Evolutionary conservation across 805 yeast species (phyloP).

Genomic region (Myxozyma lipomycoides): DNA sequence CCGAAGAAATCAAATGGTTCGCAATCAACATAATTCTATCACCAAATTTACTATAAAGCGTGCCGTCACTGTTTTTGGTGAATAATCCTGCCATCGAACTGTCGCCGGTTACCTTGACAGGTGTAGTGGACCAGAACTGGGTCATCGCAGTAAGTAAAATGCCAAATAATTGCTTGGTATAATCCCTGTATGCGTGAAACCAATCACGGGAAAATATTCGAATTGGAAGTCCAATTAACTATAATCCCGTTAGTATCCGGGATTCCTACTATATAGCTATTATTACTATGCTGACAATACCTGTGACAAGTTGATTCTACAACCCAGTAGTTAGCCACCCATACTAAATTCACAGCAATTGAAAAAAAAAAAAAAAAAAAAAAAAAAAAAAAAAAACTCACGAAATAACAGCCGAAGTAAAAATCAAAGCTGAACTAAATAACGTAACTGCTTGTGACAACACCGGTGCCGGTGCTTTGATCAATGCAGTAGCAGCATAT

Average conservation of each 20-base stretch:
- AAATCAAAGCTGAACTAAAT: neutral
- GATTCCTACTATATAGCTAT: neutral
- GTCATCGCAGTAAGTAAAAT: conserved; percentile 32
- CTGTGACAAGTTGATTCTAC: conserved; percentile 26
- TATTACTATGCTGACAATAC: conserved; percentile 1
- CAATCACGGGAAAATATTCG: conserved; percentile 28
- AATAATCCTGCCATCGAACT: conserved; percentile 31
- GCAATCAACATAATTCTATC: conserved; percentile 64
- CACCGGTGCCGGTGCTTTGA: neutral
- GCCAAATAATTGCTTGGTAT: conserved; percentile 37
- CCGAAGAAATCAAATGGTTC: conserved; percentile 93
- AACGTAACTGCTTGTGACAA: neutral
- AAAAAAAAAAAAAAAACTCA: no score
- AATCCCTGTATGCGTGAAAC: conserved; percentile 34
- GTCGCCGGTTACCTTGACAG: conserved; percentile 34
- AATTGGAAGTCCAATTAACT: conserved; percentile 35
- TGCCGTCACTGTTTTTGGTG: conserved; percentile 14
- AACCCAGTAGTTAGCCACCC: neutral
- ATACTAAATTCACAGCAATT: no score
- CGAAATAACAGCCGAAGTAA: conserved; percentile 21
- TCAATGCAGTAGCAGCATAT: neutral
- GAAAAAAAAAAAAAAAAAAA: no score
- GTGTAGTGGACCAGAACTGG: conserved; percentile 35
- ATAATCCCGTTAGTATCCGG: conserved; percentile 1
- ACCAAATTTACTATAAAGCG: conserved; percentile 37